A percentile compares a stretch with the other conserved stretches of the same genome.
phyloP scores from a whole-genome alignment of 2,329 filamentous ascomycete genomes.

The Pyrenochaeta sp. region DNA sequence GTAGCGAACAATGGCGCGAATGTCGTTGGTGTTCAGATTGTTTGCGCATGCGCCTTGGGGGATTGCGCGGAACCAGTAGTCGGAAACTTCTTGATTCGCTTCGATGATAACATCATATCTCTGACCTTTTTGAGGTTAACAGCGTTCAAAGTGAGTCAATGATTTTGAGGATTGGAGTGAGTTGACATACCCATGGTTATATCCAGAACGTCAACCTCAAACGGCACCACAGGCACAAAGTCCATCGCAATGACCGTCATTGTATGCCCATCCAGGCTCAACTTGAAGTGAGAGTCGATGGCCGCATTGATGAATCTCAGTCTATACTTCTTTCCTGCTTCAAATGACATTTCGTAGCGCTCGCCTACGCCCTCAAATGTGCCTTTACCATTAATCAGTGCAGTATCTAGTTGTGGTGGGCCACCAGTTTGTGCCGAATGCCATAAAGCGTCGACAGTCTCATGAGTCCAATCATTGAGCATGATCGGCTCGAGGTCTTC shows the following conservation, averaged over 20 bases:
- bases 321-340: slow-evolving; percentile 46
- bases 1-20: slow-evolving; percentile 51
- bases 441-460: slow-evolving; percentile 42
- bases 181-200: slow-evolving; percentile 30
- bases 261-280: slow-evolving; percentile 49
- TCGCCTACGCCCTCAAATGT: slow-evolving; percentile 22
- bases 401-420: slow-evolving; percentile 21
- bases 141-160: too few relatives aligned
- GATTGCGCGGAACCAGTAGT: slow-evolving; percentile 39
- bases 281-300: slow-evolving; percentile 49
- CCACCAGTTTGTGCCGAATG: slow-evolving; percentile 23
- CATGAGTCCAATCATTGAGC: slow-evolving; percentile 39
- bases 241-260: slow-evolving; percentile 50
- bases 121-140: slow-evolving; percentile 24
- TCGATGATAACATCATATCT: slow-evolving; percentile 40
- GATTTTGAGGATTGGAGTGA: neutral
- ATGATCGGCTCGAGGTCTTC: slow-evolving; percentile 45
- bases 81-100: slow-evolving; percentile 24
- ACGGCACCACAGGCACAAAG: slow-evolving; percentile 51
- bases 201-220: slow-evolving; percentile 36
- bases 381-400: slow-evolving; percentile 34
- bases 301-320: slow-evolving; percentile 49
- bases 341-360: slow-evolving; percentile 30
- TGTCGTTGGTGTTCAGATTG: slow-evolving; percentile 33
- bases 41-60: slow-evolving; percentile 26